These are phyloP conservation scores for Corylus avellana DNA, from an alignment of 306 rosid species.

Conservation along the genomic window DNA sequence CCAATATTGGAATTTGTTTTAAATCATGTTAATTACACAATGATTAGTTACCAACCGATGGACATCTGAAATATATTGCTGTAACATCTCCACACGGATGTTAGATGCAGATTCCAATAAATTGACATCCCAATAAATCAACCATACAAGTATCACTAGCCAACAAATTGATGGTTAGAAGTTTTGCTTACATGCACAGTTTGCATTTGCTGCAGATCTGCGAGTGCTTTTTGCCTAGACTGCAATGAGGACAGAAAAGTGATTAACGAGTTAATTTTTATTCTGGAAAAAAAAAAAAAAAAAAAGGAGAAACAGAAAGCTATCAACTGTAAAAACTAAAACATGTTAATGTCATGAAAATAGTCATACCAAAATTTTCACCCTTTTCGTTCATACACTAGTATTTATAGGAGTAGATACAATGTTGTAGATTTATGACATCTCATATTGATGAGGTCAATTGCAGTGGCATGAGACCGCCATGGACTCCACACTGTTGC, in stretches of 20 bases:
- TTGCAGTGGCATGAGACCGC: too few relatives aligned
- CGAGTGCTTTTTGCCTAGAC: constrained; percentile 93
- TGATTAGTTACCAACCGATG: not conserved
- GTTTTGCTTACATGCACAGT: constrained; percentile 65
- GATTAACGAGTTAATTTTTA: not conserved
- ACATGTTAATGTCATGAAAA: too few relatives aligned
- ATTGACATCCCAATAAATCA: not conserved
- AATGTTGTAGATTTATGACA: too few relatives aligned
- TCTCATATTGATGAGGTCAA: too few relatives aligned
- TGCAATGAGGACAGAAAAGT: constrained; percentile 25
- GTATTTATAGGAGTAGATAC: too few relatives aligned
- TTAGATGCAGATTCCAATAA: too few relatives aligned
- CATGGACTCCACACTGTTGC: too few relatives aligned
- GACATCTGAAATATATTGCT: not conserved
- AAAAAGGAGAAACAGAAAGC: not conserved
- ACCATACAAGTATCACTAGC: not conserved
- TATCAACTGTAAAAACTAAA: not conserved
- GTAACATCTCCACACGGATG: too few relatives aligned
- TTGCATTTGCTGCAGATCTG: constrained; percentile 91
- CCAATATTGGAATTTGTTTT: too few relatives aligned
- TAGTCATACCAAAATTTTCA: too few relatives aligned
- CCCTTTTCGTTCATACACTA: too few relatives aligned
- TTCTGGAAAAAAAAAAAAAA: too few relatives aligned
- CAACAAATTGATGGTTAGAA: not conserved
- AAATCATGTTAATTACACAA: not conserved